Evolutionary conservation across 768 basidiomycete genomes (phyloP).

Genomic region (Xanthoconium stramineum): DNA sequence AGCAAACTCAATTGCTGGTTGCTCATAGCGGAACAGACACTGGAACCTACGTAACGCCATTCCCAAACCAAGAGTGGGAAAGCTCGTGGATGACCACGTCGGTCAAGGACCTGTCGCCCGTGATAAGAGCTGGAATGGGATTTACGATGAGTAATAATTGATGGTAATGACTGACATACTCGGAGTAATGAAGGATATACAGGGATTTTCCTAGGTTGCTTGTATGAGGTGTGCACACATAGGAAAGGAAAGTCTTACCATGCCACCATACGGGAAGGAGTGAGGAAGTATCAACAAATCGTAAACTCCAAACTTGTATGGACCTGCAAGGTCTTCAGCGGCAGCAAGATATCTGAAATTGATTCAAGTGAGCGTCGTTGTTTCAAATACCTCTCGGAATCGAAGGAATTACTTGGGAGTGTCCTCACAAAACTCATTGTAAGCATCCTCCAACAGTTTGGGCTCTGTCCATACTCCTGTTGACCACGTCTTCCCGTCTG

Average conservation of each 20-base stretch:
- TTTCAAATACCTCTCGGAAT: too few relatives aligned
- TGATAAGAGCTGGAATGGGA: conserved; percentile 57
- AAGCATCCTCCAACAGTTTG: conserved; percentile 67
- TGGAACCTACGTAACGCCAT: conserved; percentile 67
- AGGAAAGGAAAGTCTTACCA: conserved; percentile 41
- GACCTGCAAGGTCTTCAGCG: conserved; percentile 66
- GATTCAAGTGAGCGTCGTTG: not conserved
- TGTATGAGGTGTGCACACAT: not conserved
- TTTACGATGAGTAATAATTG: not conserved
- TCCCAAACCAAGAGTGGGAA: conserved; percentile 88
- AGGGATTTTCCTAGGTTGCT: conserved; percentile 73
- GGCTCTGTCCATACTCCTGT: conserved; percentile 93
- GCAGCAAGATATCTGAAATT: conserved; percentile 63
- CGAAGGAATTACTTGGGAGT: conserved; percentile 54
- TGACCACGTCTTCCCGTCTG: conserved; percentile 68
- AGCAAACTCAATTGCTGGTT: too few relatives aligned
- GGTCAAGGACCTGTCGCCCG: conserved; percentile 82
- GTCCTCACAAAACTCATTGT: conserved; percentile 88
- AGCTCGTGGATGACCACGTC: conserved; percentile 89
- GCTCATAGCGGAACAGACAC: too few relatives aligned
- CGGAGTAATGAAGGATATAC: conserved; percentile 84
- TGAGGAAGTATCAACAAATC: conserved; percentile 87
- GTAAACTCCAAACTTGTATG: conserved; percentile 85
- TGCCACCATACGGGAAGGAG: conserved; percentile 90
- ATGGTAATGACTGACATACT: conserved; percentile 41